These are phyloP conservation scores for Hsuehochloa calcarea DNA, from an alignment of 176 grass and related monocot genomes.

Conservation along the genomic window DNA sequence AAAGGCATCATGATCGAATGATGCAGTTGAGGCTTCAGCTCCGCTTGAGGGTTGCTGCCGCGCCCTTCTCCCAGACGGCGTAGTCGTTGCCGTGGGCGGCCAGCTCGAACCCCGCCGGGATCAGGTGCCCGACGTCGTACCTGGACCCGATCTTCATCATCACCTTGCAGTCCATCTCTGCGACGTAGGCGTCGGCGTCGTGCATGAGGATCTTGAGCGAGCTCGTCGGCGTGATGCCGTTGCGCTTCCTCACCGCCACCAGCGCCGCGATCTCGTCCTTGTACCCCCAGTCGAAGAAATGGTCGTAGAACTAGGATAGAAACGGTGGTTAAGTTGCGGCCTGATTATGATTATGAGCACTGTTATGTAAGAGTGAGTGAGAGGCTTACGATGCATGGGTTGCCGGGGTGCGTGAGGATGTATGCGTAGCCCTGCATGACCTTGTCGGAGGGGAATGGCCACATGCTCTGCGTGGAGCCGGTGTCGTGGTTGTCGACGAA, in stretches of 20 bases:
- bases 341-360: too few relatives aligned
- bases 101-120: slow-evolving; percentile 9
- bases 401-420: slow-evolving; percentile 86
- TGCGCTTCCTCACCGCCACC: slow-evolving; percentile 40
- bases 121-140: slow-evolving; percentile 29
- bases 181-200: slow-evolving; percentile 44
- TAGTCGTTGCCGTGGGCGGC: slow-evolving; percentile 38
- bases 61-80: slow-evolving; percentile 41
- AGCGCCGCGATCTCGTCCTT: slow-evolving; percentile 40
- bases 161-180: slow-evolving; percentile 38
- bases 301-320: slow-evolving; percentile 40
- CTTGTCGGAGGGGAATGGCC: slow-evolving; percentile 77
- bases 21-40: neutral
- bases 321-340: neutral
- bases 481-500: slow-evolving; percentile 92
- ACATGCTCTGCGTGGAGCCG: slow-evolving; percentile 68
- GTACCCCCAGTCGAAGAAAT: slow-evolving; percentile 38
- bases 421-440: slow-evolving; percentile 92
- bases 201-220: slow-evolving; percentile 24
- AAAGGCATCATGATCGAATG: neutral
- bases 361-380: neutral
- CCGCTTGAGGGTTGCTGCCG: neutral
- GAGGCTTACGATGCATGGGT: slow-evolving; percentile 58
- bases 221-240: slow-evolving; percentile 35
- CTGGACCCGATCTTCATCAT: slow-evolving; percentile 36